These are phyloP conservation scores for Tetracladium marchalianum DNA, from an alignment of 495 filamentous ascomycete genomes.

Conservation along the genomic window DNA sequence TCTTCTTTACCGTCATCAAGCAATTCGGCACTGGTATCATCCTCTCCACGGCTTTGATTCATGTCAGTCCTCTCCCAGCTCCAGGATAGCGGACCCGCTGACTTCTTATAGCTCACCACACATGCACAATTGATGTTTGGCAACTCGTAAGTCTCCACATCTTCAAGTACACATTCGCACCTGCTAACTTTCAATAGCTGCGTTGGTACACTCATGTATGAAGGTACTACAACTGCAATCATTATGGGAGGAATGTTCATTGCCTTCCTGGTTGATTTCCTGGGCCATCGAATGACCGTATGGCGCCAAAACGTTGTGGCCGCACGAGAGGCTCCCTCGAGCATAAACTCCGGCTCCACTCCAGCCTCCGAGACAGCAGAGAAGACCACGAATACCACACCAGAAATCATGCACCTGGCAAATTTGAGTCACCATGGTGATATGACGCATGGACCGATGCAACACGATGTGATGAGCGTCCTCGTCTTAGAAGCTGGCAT, in stretches of 20 bases:
- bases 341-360: neutral
- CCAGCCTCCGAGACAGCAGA: neutral
- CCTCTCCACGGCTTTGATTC: conserved; percentile 60
- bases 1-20: conserved; percentile 40
- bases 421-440: neutral
- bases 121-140: conserved; percentile 53
- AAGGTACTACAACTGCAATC: conserved; percentile 49
- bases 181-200: conserved; percentile 51
- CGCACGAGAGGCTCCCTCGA: neutral
- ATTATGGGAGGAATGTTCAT: conserved; percentile 57
- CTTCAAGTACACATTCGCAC: conserved; percentile 53
- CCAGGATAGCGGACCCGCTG: neutral
- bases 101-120: conserved; percentile 42
- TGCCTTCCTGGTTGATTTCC: conserved; percentile 50
- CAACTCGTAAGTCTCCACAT: neutral
- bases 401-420: conserved; percentile 1
- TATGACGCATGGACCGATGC: neutral
- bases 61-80: conserved; percentile 34
- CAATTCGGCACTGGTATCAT: conserved; percentile 72
- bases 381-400: neutral
- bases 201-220: conserved; percentile 48
- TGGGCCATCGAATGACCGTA: conserved; percentile 40
- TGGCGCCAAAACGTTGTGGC: conserved; percentile 5
- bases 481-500: conserved; percentile 60
- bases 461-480: conserved; percentile 45